These are phyloP conservation scores for Fulvia fulva DNA, from an alignment of 2,329 filamentous ascomycete species.

Conservation along the genomic window DNA sequence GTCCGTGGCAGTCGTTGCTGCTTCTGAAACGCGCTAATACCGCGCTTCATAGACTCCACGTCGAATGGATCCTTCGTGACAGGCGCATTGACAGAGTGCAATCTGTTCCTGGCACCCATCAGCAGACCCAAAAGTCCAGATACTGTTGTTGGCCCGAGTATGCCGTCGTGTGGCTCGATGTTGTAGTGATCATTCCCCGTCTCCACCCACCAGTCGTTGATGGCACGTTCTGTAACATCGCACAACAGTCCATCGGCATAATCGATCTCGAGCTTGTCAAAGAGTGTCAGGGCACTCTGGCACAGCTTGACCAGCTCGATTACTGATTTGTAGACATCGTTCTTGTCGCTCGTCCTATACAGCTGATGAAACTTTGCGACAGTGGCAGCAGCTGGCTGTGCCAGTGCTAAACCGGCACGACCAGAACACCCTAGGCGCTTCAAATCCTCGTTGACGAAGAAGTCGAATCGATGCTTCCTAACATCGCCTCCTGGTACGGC, in stretches of 20 bases:
- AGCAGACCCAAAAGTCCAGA: slow-evolving; percentile 81
- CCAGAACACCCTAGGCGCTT: slow-evolving; percentile 92
- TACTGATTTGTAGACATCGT: slow-evolving; percentile 72
- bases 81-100: slow-evolving; percentile 79
- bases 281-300: slow-evolving; percentile 82
- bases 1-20: slow-evolving; percentile 75
- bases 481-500: slow-evolving; percentile 83
- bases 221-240: slow-evolving; percentile 83
- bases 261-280: slow-evolving; percentile 78
- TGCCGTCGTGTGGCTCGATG: slow-evolving; percentile 86
- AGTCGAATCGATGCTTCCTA: slow-evolving; percentile 71
- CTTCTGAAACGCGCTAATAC: slow-evolving; percentile 86
- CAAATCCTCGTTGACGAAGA: slow-evolving; percentile 90
- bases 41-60: slow-evolving; percentile 73
- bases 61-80: slow-evolving; percentile 92
- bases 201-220: slow-evolving; percentile 95
- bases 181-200: slow-evolving; percentile 90
- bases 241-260: slow-evolving; percentile 91
- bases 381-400: slow-evolving; percentile 73
- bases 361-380: slow-evolving; percentile 88
- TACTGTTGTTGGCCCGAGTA: slow-evolving; percentile 87
- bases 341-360: slow-evolving; percentile 80
- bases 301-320: slow-evolving; percentile 87
- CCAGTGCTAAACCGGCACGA: slow-evolving; percentile 76
- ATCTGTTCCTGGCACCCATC: slow-evolving; percentile 82